Evolutionary conservation across 345 rosid species (phyloP), one percentile per base, ranked within the genome.

Genomic region (Gossypium thurberi): DNA sequence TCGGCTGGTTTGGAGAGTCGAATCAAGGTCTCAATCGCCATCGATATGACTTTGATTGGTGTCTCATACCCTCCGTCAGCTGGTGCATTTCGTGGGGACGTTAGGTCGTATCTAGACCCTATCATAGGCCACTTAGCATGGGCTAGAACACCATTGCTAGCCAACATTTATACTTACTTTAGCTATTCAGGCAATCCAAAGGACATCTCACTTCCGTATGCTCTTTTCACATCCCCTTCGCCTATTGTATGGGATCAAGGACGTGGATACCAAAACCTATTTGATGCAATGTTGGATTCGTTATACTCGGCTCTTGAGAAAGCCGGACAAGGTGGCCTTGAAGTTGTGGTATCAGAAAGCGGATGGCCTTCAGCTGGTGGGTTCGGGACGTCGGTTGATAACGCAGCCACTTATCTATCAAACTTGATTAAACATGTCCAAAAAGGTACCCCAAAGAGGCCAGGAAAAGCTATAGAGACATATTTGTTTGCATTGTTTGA

Each of bases 401-500:
- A 79, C 25, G 82, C 81, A 17, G 26, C 46, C 5, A 79, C 84
- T 55, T 84, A 81, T 55, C 53, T 61, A 8, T 20, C 47, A 1
- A 78, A 82, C 4, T 18, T 78, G 76, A 69, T 84, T 3, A 12
- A 21, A 4, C 87, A 78, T 42, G 82, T 79, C 26, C 75, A 59
- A 9, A 11, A 11, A 7, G 81, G 78, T 3, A 82, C 83, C 3
- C 88, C 86, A 2, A 81, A 65, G 78, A 83, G 66, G 60, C 77
- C 77, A 0, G 76, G 80, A 21, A 67, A 40, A 53, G 57, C 82
- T 18, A 70, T 81, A 0, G 84, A 82, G 71, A 55, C 84, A 46
- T 83, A 81, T 26, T 17, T 85, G 42, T 83, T 83, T 37, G 82
- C 88, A 1, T 68, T 81, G 84, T 81, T 85, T 2, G 83, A 83